Percentiles rank a stretch among this genome's conserved stretches.
phyloP scores from a whole-genome alignment of 768 basidiomycete species.

The Mycena maculata region DNA sequence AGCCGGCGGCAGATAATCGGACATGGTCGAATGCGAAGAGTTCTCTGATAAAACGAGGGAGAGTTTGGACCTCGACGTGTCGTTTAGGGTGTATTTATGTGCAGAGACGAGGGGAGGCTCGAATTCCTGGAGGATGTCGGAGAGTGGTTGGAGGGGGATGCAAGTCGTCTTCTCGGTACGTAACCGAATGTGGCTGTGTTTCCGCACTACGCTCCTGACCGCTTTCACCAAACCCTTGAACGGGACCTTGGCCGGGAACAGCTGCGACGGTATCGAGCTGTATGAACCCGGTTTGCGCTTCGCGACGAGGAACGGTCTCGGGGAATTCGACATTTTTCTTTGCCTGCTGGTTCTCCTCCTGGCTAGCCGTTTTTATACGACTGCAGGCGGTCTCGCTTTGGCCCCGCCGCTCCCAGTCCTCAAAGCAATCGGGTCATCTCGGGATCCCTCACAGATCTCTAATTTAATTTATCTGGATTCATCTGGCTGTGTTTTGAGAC shows the following conservation, averaged over 20 bases:
- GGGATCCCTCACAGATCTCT: not conserved
- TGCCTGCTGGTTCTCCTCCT: not conserved
- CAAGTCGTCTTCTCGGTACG: no score
- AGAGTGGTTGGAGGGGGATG: constrained; percentile 15
- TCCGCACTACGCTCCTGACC: constrained; percentile 36
- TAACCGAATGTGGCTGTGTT: no score
- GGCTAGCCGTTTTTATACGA: constrained; percentile 3
- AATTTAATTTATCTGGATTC: no score
- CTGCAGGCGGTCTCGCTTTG: constrained; percentile 9
- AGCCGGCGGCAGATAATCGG: constrained; percentile 6
- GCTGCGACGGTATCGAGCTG: constrained; percentile 21
- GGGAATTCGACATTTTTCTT: constrained; percentile 12
- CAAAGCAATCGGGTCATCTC: constrained; percentile 37
- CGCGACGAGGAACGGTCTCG: not conserved
- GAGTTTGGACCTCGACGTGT: no score
- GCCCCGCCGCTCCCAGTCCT: no score
- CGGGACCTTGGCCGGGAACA: constrained; percentile 35
- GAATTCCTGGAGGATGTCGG: not conserved
- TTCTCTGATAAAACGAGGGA: not conserved
- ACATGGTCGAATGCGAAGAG: not conserved
- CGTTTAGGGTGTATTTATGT: no score
- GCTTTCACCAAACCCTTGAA: constrained; percentile 40
- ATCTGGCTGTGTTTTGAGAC: no score
- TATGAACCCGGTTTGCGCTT: constrained; percentile 5
- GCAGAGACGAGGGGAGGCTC: not conserved